Evolutionary conservation across 139 green algal species (phyloP).

Genomic region (Micromonas pusilla): DNA sequence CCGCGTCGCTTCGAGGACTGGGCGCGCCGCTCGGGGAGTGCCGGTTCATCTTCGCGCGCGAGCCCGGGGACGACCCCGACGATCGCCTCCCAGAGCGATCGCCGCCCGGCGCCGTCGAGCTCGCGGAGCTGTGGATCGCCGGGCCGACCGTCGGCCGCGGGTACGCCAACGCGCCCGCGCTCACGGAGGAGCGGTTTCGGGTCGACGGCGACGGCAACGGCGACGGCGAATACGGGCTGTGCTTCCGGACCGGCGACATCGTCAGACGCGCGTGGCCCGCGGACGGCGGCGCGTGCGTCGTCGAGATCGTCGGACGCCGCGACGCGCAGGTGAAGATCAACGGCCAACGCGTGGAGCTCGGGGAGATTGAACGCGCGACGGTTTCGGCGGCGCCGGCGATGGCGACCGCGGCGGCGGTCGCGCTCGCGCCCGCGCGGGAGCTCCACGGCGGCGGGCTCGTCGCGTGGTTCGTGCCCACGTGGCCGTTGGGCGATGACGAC

Average conservation of each 20-base stretch:
- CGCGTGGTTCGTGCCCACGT: not conserved
- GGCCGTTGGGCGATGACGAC: not conserved
- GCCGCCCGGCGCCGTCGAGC: not conserved
- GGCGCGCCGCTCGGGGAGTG: not conserved
- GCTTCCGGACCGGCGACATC: conserved; percentile 9
- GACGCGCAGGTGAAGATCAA: conserved; percentile 38
- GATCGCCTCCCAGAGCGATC: not conserved
- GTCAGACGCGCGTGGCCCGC: not conserved
- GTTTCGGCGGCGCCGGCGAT: not conserved
- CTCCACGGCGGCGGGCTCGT: not conserved
- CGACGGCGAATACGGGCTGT: no score
- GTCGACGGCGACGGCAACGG: not conserved
- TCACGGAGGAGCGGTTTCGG: not conserved
- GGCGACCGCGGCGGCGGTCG: not conserved
- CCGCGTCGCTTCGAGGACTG: not conserved
- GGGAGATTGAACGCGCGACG: conserved; percentile 33
- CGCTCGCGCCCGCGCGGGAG: not conserved
- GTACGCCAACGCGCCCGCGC: conserved; percentile 6
- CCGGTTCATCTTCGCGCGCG: not conserved
- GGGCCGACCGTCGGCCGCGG: not conserved
- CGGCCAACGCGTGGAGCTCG: conserved; percentile 41
- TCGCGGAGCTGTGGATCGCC: conserved; percentile 10
- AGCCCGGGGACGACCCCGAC: conserved; percentile 7
- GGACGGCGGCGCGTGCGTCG: not conserved
- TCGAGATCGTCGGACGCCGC: conserved; percentile 2